These are phyloP conservation scores for Hypoxylon sp. DNA, from an alignment of 2,329 filamentous ascomycete species.

Conservation along the genomic window DNA sequence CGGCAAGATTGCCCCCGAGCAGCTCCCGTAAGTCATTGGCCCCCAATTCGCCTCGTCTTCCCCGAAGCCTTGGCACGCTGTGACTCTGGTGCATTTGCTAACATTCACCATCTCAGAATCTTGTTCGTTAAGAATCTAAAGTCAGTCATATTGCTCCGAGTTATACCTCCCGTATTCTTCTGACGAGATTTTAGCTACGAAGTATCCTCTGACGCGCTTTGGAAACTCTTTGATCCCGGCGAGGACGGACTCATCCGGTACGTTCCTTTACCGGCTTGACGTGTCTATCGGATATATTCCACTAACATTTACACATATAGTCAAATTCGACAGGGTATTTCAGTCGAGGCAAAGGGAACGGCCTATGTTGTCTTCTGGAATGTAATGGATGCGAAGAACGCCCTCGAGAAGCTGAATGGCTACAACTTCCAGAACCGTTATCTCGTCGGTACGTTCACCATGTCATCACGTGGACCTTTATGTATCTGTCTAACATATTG, in stretches of 20 bases:
- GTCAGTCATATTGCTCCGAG: slow-evolving; percentile 72
- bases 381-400: slow-evolving; percentile 98
- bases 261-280: slow-evolving; percentile 55
- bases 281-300: slow-evolving; percentile 3
- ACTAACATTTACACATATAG: slow-evolving; percentile 64
- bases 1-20: slow-evolving; percentile 98
- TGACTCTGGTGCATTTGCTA: slow-evolving; percentile 46
- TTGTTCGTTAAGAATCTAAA: slow-evolving; percentile 99
- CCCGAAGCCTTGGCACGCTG: slow-evolving; percentile 15
- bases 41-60: slow-evolving; percentile 45
- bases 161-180: slow-evolving; percentile 74
- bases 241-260: slow-evolving; percentile 54
- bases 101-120: slow-evolving; percentile 74
- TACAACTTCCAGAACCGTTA: slow-evolving; percentile 99
- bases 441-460: slow-evolving; percentile 82
- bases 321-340: slow-evolving; percentile 98
- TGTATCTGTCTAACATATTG: slow-evolving; percentile 24
- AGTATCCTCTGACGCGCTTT: slow-evolving; percentile 97
- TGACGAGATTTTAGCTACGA: slow-evolving; percentile 80
- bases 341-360: slow-evolving; percentile 96
- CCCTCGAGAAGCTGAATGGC: slow-evolving; percentile 99
- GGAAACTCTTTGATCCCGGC: slow-evolving; percentile 85
- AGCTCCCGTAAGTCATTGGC: slow-evolving; percentile 84
- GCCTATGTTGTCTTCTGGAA: slow-evolving; percentile 99
- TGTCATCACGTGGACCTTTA: slow-evolving; percentile 19